Evolutionary conservation across 164 flowering plant species (phyloP), one percentile per base, ranked within the genome.

Genomic region (Akebia trifoliata): DNA sequence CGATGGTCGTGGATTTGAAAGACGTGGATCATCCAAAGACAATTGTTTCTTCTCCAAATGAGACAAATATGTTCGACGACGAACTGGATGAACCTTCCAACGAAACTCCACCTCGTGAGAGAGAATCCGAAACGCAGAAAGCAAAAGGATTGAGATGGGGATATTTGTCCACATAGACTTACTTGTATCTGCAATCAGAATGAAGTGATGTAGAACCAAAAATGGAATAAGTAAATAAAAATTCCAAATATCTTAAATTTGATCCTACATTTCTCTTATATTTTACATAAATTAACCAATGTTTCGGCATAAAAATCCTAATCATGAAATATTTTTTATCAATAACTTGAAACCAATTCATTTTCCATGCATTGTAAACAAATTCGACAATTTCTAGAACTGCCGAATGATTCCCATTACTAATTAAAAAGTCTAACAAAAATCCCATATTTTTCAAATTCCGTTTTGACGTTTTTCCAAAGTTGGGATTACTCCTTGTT

Each of bases 81-180:
- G 78, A 37, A 45, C 50, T 45, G 78, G 60, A 34, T 54, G 69
- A 47, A 64, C 78, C 67, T 68, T 90, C 94, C 90, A 74, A 0
- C 70, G 73, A 47, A 94, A 74, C 49, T 94, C 99, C 50, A 94
- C 91, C 64, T 86, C 75, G 50, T 77, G 73, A 25, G 71, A 65
- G 15, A 94, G 49, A 34, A 86, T 63, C 0, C 89, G 84, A 17
- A 86, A 50, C 11, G 69, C 82, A 44, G 72, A 76, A 66, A 83
- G 78, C 30, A 86, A 60, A 4, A 94, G 79, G 37, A 88, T 49
- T 29, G 99, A 65, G 45, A 94, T 73, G 0, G 99, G 99, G 35
- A 90, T 31, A 70, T 94, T 94, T 81, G 82, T 82, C 91, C 90
- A 83, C 91, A 88, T 80, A n/a, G 95, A 90, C 73, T 83, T 86